Base-by-base conservation (phyloP, 805 yeast genomes). In the Saccharomycopsis sp. region DNA sequence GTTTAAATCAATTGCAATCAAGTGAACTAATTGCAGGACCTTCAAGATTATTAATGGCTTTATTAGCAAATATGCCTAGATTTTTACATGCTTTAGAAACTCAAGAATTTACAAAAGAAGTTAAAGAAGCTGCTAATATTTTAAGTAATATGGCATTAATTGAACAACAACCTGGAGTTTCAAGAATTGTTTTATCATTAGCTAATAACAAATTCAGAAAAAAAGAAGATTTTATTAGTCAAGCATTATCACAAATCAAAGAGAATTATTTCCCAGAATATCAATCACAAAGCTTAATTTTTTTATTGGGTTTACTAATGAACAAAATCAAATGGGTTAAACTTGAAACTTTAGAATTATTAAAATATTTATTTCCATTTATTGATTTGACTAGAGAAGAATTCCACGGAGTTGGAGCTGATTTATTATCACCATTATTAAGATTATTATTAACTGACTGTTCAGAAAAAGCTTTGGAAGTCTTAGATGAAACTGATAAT, bases 381-480 rank as follows among this genome's bases (percentile, higher is more conserved):
- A 78, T 87, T 13, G 88, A 92, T 52, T 63, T 88, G 39, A 76
- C 74, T 34, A 63, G 79, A 28, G 84, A 80, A 15, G 94, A 81
- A 51, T 87, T 87, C 54, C 69, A 73, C 21, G 94, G 95, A 2
- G 79, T 86, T 29, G 98, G 98, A 3, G 97, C 98, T 0, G 98
- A 92, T 54, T 63, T 92, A 39, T 84, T 92, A 4, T 81, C 95
- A 1, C 98, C 99, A 2, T 63, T 94, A 37, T 64, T 92, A 49
- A 67, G 97, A 40, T 64, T 92, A 20, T 52, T 76, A 17, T 52
- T 76, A 14, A 87, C 96, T 0, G 95, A 87, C 30, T 80, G 73
- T 57, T 96, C 95, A 1, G 86, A 83, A 46, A 78, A 77, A 40
- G 96, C 97, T 0, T 61, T 92, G 31, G 92, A 81, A 46, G 97